These are phyloP conservation scores for Beauveria brongniartii DNA, from an alignment of 2,329 filamentous ascomycete species.

Conservation along the genomic window DNA sequence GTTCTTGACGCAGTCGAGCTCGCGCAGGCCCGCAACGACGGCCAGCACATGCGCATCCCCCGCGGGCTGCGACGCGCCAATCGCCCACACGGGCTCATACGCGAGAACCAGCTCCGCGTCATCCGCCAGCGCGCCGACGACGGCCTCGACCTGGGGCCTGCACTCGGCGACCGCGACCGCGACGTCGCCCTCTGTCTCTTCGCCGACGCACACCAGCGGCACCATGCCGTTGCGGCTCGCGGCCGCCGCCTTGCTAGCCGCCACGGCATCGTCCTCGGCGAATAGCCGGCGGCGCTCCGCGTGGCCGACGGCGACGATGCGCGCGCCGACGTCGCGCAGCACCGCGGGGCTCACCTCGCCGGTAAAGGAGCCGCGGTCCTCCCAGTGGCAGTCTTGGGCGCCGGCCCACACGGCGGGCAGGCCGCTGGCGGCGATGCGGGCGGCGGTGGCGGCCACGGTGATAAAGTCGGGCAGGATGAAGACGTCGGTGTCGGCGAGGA, in stretches of 20 bases:
- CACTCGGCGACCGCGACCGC: constrained; percentile 56
- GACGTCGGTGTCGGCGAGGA: constrained; percentile 51
- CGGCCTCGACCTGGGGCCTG: constrained; percentile 53
- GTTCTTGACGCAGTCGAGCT: constrained; percentile 39
- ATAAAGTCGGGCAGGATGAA: constrained; percentile 76
- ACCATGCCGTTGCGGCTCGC: constrained; percentile 61
- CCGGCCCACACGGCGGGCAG: constrained; percentile 46
- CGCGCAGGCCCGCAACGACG: constrained; percentile 58
- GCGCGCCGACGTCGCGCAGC: constrained; percentile 58
- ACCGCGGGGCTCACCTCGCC: constrained; percentile 67
- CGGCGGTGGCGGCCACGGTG: constrained; percentile 47
- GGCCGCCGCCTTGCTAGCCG: constrained; percentile 62
- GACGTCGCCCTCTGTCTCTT: constrained; percentile 47
- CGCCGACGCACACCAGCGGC: constrained; percentile 75
- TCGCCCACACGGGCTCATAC: constrained; percentile 87
- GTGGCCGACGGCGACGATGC: constrained; percentile 71
- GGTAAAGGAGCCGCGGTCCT: constrained; percentile 65
- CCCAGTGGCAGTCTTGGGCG: constrained; percentile 68
- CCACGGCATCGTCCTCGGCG: constrained; percentile 62
- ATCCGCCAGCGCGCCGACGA: constrained; percentile 51
- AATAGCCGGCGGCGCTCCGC: constrained; percentile 69
- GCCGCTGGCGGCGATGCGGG: constrained; percentile 34
- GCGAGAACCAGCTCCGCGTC: constrained; percentile 66
- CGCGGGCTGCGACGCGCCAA: constrained; percentile 66
- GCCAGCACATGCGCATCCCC: constrained; percentile 62